phyloP scores from a whole-genome alignment of 805 yeast species.

The Clavispora carvajalis region DNA sequence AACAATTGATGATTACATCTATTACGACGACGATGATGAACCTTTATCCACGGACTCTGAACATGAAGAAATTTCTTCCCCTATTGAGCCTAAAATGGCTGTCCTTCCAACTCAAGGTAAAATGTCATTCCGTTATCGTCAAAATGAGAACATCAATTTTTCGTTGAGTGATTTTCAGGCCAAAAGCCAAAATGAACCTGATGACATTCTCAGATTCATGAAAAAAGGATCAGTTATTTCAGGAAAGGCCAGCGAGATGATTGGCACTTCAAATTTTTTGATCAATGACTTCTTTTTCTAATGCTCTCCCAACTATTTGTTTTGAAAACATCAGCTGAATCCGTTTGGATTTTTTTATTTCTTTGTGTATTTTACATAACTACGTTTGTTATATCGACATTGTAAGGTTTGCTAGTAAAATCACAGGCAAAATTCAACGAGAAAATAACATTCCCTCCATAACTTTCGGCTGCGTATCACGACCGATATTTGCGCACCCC shows the following conservation, averaged over 20 bases:
- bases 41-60: conserved; percentile 8
- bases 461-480: background rate
- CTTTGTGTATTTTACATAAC: conserved; percentile 3
- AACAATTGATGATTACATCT: conserved; percentile 31
- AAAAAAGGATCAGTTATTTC: conserved; percentile 32
- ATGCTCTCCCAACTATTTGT: background rate
- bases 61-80: conserved; percentile 13
- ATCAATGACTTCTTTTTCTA: conserved; percentile 40
- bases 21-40: conserved; percentile 25
- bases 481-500: background rate
- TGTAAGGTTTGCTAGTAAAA: background rate
- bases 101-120: conserved; percentile 15
- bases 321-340: conserved; percentile 6
- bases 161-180: conserved; percentile 18
- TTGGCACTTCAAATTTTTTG: conserved; percentile 36
- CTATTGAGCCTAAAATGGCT: conserved; percentile 6
- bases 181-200: conserved; percentile 12
- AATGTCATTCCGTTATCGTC: conserved; percentile 36
- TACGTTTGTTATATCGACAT: background rate
- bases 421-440: too few species aligned
- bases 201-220: conserved; percentile 29
- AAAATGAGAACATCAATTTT: conserved; percentile 30
- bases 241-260: conserved; percentile 42
- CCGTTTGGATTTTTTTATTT: conserved; percentile 2
- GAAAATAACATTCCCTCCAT: too few species aligned